Evolutionary conservation across 2,329 filamentous ascomycete species (phyloP).

Genomic region (Fulvia fulva): DNA sequence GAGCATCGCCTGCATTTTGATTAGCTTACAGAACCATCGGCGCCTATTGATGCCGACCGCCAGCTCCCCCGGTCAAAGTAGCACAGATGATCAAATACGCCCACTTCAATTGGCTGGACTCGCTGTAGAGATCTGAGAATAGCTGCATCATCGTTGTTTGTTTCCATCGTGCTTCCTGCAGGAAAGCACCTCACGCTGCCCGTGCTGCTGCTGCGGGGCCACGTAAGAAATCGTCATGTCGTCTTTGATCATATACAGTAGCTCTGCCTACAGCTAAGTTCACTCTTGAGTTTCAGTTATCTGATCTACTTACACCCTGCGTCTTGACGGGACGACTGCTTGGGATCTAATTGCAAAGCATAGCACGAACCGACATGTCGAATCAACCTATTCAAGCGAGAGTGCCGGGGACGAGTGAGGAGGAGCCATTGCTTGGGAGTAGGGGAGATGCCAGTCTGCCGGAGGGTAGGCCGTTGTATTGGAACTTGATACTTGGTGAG

Average conservation of each 20-base stretch:
- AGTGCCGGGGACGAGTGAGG: constrained; percentile 47
- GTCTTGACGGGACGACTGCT: neutral
- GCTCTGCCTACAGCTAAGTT: neutral
- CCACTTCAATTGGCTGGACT: neutral
- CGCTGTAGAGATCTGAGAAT: neutral
- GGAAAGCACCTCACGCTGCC: neutral
- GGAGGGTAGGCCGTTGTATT: constrained; percentile 58
- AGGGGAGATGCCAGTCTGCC: constrained; percentile 70
- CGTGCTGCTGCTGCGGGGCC: neutral
- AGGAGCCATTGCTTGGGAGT: constrained; percentile 67
- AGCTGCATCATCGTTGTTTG: neutral
- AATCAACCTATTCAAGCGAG: constrained; percentile 35
- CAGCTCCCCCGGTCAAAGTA: neutral
- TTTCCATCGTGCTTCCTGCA: neutral
- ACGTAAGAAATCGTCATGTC: neutral
- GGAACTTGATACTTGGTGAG: constrained; percentile 73
- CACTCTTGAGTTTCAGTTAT: neutral
- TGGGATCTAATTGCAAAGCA: neutral
- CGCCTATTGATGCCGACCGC: neutral
- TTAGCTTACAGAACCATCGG: neutral
- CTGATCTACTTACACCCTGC: neutral
- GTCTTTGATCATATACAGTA: neutral
- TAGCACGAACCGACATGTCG: neutral
- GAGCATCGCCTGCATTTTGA: neutral
- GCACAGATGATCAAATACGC: neutral